Conservation (phyloP, 805 yeast genomes). For the Lachancea waltii region DNA sequence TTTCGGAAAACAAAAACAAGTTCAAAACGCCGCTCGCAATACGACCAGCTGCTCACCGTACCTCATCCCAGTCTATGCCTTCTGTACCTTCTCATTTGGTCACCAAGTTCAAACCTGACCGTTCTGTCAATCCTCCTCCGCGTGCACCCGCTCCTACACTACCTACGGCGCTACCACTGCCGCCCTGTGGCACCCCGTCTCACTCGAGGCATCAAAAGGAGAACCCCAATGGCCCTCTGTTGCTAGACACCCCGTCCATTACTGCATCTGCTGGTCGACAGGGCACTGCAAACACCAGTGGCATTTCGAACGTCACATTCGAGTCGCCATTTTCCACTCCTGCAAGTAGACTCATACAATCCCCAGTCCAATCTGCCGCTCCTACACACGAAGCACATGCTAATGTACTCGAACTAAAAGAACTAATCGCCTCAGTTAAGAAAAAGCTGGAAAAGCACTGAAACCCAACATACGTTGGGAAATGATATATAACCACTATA, state of each 20-base stretch:
- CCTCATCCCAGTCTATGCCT: conserved; percentile 17
- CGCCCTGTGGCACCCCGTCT: conserved; percentile 7
- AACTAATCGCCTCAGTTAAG: conserved; percentile 26
- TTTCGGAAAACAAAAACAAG: conserved; percentile 23
- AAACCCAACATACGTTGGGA: no score
- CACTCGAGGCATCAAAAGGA: conserved; percentile 5
- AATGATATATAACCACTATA: no score
- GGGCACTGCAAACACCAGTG: conserved; percentile 7
- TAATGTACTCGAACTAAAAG: conserved; percentile 17
- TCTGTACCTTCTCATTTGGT: conserved; percentile 28
- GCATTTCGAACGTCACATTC: conserved; percentile 9
- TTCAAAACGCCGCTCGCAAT: conserved; percentile 24
- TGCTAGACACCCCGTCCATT: not conserved
- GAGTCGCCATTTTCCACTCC: conserved; percentile 9
- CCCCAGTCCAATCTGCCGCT: not conserved
- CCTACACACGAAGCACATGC: not conserved
- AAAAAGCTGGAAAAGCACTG: conserved; percentile 16
- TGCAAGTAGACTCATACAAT: not conserved
- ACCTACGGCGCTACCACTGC: not conserved
- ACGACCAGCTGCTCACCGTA: conserved; percentile 10
- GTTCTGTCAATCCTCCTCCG: no score
- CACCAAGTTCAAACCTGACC: conserved; percentile 16
- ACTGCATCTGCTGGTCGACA: not conserved
- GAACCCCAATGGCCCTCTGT: not conserved
- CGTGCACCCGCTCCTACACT: not conserved